Conservation (phyloP, 345 rosid genomes). For the Citrus maxima region DNA sequence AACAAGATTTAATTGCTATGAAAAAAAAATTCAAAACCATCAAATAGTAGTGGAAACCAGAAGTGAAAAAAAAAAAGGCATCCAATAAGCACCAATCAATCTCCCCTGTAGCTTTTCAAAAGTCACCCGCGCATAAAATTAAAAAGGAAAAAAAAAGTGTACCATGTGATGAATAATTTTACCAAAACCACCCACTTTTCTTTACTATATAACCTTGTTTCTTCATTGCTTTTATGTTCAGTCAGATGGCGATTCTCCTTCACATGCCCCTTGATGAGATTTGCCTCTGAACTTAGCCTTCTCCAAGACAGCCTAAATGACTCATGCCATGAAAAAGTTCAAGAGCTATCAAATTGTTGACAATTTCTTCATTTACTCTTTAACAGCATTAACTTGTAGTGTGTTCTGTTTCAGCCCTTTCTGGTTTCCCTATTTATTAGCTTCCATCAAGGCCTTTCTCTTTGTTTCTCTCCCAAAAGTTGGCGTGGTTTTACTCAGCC, state of each 20-base stretch:
- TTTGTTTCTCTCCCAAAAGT: slow-evolving; percentile 28
- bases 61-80: not conserved
- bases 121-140: too few relatives aligned
- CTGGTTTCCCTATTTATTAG: slow-evolving; percentile 32
- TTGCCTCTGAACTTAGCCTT: slow-evolving; percentile 13
- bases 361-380: slow-evolving; percentile 19
- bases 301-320: slow-evolving; percentile 20
- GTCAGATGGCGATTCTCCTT: slow-evolving; percentile 25
- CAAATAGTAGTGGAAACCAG: not conserved
- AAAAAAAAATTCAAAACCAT: not conserved
- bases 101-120: slow-evolving; percentile 21
- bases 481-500: slow-evolving; percentile 19
- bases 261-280: not conserved
- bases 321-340: slow-evolving; percentile 31
- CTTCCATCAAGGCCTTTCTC: slow-evolving; percentile 25
- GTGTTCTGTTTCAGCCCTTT: slow-evolving; percentile 36
- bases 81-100: slow-evolving; percentile 16
- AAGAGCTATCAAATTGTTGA: slow-evolving; percentile 30
- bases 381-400: slow-evolving; percentile 27
- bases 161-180: slow-evolving; percentile 8
- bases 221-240: slow-evolving; percentile 24
- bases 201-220: slow-evolving; percentile 19
- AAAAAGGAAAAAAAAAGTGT: too few relatives aligned
- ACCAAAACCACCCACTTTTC: slow-evolving; percentile 12
- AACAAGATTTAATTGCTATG: too few relatives aligned